These are phyloP conservation scores for Ormosia emarginata DNA, from an alignment of 306 rosid genomes.

Conservation along the genomic window DNA sequence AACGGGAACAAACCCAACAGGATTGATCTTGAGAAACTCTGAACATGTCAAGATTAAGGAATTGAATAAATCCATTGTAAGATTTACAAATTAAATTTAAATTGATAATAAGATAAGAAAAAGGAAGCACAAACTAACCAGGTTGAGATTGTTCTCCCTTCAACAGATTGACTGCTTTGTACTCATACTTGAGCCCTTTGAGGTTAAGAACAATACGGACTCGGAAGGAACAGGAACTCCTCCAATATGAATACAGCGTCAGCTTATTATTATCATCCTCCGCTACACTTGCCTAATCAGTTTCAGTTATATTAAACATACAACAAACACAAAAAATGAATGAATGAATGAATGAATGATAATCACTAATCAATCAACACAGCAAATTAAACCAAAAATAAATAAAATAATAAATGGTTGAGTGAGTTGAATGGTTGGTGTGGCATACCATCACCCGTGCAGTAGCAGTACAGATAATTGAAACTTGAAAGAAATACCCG, in stretches of 20 bases:
- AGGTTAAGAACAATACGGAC: slow-evolving; percentile 52
- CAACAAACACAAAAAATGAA: no score
- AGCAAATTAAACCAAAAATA: no score
- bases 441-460: no score
- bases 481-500: no score
- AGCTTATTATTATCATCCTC: neutral
- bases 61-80: no score
- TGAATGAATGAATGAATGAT: no score
- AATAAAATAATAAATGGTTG: no score
- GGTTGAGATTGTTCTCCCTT: slow-evolving; percentile 56
- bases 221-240: slow-evolving; percentile 39
- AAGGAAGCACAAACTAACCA: slow-evolving; percentile 26
- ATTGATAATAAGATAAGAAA: neutral
- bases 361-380: no score
- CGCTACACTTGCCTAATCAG: slow-evolving; percentile 17
- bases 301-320: no score
- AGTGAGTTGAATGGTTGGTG: no score
- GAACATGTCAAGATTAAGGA: neutral
- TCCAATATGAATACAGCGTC: slow-evolving; percentile 40
- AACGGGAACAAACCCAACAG: slow-evolving; percentile 65
- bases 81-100: no score
- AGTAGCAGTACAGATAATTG: no score
- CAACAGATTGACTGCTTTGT: slow-evolving; percentile 49
- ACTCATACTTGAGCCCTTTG: slow-evolving; percentile 64
- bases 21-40: slow-evolving; percentile 67